Base-by-base conservation (phyloP, 2,329 filamentous ascomycete genomes). In the Aspergillus arachidicola region DNA sequence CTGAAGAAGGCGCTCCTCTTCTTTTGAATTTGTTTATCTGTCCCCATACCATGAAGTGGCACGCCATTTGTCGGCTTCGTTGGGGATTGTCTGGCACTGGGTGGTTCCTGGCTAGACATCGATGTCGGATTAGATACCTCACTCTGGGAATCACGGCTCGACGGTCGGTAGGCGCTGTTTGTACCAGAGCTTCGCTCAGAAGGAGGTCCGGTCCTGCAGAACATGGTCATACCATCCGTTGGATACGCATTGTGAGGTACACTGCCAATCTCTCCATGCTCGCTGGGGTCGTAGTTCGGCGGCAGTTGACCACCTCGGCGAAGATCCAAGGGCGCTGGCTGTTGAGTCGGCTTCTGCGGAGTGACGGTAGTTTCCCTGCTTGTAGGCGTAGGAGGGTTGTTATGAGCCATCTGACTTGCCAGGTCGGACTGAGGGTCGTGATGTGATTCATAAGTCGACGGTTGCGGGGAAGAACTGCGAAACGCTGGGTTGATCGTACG, bases 161-260 rank as follows among this genome's bases (percentile, higher is more conserved):
- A 90, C 54, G 93, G 92, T 53, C 93, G 86, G 57, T 86, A 88
- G 28, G 89, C 86, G 65, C 87, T 90, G 30, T 65, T 64, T 51
- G 86, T 88, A 26, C 85, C 85, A 30, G 89, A 90, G 78, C 85
- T 93, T 78, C 80, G 87, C 79, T 89, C 88, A n/a, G 88, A 90
- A 57, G 85, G 85, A 45, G 89, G 86, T 4, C 89, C 91, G 45
- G 91, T 89, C 64, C 93, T 89, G 78, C 94, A 98, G 66, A 97
- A 90, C 87, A 98, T 96, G 0, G 94, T 97, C 93, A 98, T 98
- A 5, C 94, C 94, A 75, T 98, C 94, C 77, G 91, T 87, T 0
- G 94, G 94, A 75, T 97, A 97, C 11, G 95, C 93, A 71, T 98
- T 96, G 72, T 97, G 93, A 16, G 94, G 93, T 3, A 96, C 86